A percentile compares a stretch with the other conserved stretches of the same genome.
phyloP scores from a whole-genome alignment of 2,329 filamentous ascomycete genomes.

The Ceratocystis destructans region DNA sequence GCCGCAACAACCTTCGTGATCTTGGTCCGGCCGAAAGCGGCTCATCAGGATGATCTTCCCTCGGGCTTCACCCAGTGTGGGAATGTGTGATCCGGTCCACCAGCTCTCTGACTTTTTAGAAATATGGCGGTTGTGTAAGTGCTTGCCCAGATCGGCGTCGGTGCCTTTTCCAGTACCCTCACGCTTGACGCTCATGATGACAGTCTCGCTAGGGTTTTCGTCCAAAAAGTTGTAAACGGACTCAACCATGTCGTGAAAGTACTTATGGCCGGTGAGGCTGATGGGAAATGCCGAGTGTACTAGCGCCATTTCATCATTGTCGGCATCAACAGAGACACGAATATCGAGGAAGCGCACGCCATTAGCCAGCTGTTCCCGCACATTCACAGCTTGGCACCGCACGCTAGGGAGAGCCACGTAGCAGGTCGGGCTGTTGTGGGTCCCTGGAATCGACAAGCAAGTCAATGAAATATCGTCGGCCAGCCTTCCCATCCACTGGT shows the following conservation, averaged over 20 bases:
- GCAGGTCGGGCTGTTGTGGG: conserved; percentile 84
- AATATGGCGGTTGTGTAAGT: conserved; percentile 61
- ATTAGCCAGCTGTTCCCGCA: conserved; percentile 68
- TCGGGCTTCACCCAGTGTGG: conserved; percentile 62
- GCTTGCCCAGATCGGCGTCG: conserved; percentile 62
- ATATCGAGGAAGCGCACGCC: conserved; percentile 93
- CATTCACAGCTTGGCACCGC: conserved; percentile 72
- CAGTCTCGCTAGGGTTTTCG: conserved; percentile 61
- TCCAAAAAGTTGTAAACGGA: conserved; percentile 64
- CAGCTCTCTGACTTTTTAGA: conserved; percentile 45
- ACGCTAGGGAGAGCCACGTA: conserved; percentile 80
- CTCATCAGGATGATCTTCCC: conserved; percentile 76
- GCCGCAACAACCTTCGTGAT: conserved; percentile 36
- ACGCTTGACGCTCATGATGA: conserved; percentile 80
- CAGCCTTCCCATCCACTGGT: conserved; percentile 70
- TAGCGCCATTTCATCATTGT: conserved; percentile 57
- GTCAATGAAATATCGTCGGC: conserved; percentile 59
- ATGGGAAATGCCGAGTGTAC: conserved; percentile 88
- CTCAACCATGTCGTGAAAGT: conserved; percentile 58
- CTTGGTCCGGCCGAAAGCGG: conserved; percentile 55
- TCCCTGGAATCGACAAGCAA: conserved; percentile 79
- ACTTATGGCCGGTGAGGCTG: conserved; percentile 66
- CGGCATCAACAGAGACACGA: conserved; percentile 46
- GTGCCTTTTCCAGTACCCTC: conserved; percentile 72
- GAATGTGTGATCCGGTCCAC: conserved; percentile 67